Evolutionary conservation across 495 filamentous ascomycete species (phyloP).

Genomic region (Neurospora sublineolata): DNA sequence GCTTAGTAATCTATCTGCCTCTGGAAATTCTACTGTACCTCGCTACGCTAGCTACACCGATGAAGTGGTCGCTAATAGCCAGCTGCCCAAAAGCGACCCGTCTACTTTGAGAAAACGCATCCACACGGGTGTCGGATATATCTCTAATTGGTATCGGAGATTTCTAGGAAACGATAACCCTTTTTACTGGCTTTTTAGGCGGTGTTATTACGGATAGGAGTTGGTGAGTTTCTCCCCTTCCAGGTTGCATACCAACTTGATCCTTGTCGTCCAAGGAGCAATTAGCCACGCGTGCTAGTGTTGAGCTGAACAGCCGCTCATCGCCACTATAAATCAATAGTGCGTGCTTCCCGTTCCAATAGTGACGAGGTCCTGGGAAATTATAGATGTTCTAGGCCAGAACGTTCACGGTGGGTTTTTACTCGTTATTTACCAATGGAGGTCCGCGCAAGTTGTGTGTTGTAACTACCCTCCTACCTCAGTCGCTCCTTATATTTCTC

Average conservation of each 20-base stretch:
- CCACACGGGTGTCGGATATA: not conserved
- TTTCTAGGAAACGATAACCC: not conserved
- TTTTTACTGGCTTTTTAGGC: not conserved
- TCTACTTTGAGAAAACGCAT: not conserved
- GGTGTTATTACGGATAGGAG: no score
- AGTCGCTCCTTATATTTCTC: not conserved
- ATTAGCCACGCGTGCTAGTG: not conserved
- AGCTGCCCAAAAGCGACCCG: not conserved
- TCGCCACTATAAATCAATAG: not conserved
- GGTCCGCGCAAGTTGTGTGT: not conserved
- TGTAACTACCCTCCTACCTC: not conserved
- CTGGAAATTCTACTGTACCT: no score
- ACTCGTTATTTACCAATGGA: not conserved
- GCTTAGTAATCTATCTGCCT: no score
- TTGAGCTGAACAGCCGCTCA: not conserved
- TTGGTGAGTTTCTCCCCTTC: no score
- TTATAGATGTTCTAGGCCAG: not conserved
- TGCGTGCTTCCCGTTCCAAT: not conserved
- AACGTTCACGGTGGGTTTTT: not conserved
- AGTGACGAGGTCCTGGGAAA: not conserved
- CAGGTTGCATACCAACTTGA: not conserved
- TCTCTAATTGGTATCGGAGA: not conserved
- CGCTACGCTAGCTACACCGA: not conserved
- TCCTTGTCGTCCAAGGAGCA: not conserved
- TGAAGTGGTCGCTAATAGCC: not conserved